Evolutionary conservation across 805 yeast species (phyloP).

Genomic region (Danielia oregonensis): DNA sequence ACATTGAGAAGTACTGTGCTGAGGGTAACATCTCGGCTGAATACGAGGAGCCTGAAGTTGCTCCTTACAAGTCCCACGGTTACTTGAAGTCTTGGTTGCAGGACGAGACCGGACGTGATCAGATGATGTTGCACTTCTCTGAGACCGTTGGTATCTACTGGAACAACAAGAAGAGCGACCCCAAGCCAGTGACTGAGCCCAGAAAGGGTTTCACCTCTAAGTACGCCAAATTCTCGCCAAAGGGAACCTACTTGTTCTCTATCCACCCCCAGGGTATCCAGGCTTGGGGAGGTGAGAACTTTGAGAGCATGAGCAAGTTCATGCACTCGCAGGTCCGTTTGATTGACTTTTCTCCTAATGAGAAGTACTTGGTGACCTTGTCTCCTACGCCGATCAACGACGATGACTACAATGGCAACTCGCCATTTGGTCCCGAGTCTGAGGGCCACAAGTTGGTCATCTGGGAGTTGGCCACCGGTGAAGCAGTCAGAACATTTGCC

Average conservation of each 20-base stretch:
- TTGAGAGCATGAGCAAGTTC: constrained; percentile 70
- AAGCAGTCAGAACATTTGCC: constrained; percentile 87
- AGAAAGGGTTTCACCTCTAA: constrained; percentile 84
- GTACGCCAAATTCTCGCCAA: constrained; percentile 87
- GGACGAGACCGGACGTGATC: constrained; percentile 88
- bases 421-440: constrained; percentile 82
- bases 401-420: constrained; percentile 58
- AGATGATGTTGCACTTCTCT: constrained; percentile 72
- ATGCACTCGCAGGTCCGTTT: constrained; percentile 86
- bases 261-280: constrained; percentile 93
- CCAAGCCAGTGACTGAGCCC: constrained; percentile 75
- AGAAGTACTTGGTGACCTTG: constrained; percentile 83
- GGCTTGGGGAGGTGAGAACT: constrained; percentile 90
- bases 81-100: constrained; percentile 88
- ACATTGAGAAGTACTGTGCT: constrained; percentile 73
- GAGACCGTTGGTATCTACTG: constrained; percentile 83
- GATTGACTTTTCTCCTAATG: constrained; percentile 89
- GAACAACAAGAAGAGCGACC: constrained; percentile 70
- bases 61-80: constrained; percentile 72
- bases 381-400: constrained; percentile 78
- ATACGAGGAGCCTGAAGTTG: constrained; percentile 68
- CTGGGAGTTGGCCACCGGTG: constrained; percentile 85
- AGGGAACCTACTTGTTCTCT: constrained; percentile 83
- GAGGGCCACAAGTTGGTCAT: constrained; percentile 92
- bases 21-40: constrained; percentile 58